Evolutionary conservation across 1,139 yeast genomes (phyloP), one percentile per base, ranked within the genome.

Genomic region (Sugiyamaella japonica): DNA sequence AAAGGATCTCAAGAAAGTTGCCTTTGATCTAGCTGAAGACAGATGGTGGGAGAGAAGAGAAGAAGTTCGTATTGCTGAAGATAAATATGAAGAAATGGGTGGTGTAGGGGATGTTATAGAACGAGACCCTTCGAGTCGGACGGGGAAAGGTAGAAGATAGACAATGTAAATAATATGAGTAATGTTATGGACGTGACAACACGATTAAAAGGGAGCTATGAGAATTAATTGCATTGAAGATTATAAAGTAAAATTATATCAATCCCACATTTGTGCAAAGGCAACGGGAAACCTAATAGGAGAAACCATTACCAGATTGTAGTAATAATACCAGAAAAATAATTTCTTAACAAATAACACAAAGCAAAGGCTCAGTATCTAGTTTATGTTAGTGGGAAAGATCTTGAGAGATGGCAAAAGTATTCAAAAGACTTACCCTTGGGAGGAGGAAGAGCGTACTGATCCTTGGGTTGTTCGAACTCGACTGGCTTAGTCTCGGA

Each of bases 11-110:
- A 90, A 91, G 74, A 85, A 87, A 57, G 86, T 88, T 41, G 87
- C 97, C 0, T 93, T 93, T 69, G 97, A 90, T 62, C 73, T 91
- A 58, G 86, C 95, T 70, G 96, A 91, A 72, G 95, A 86, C 61
- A 82, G 98, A 74, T 93, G 96, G 95, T 93, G 98, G 98, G 98
- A 93, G 69, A 86, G 98, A 75, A 84, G 98, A 74, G 98, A 93
- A 67, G 95, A 86, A 64, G 85, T 91, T 23, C 84, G 96, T 66
- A 79, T 83, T 40, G 88, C 89, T 47, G 99, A 93, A 72, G 98
- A 91, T 64, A 82, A 83, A 66, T 74, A 89, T 67, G 98, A 91
- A 71, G 96, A 89, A 62, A 68, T 87, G 70, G 96, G 96, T 52
- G 97, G 96, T 55, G 93, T 90, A 57, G 96, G 89, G 23, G 96